Evolutionary conservation across 345 rosid genomes (phyloP), one percentile per base, ranked within the genome.

Genomic region (Firmiana major): DNA sequence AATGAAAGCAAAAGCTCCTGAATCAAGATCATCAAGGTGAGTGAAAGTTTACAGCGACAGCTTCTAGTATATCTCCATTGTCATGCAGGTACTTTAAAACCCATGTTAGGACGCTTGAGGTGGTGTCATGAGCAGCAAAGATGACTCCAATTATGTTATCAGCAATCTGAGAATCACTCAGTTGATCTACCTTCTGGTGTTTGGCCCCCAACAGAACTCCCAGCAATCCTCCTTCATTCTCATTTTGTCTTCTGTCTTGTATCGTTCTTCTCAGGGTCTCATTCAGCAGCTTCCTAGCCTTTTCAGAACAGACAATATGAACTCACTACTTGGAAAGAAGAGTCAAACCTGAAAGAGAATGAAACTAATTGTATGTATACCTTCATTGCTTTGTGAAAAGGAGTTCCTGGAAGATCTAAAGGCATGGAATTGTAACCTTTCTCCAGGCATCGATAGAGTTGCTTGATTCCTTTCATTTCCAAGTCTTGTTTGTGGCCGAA

Each of bases 351-450:
- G 19, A 22, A 72, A 58, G 36, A 58, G n/a, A 16, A n/a, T n/a
- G 9, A 16, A 31, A 6, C 3, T 38, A 26, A 24, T 43, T 74
- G 24, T 34, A 62, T 34, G 3, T 31, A 4, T 75, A 91, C 98
- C 92, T 93, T 93, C 85, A 93, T 89, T 71, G 99, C 92, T 80
- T 81, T 89, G 74, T 81, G 87, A 79, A 89, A 95, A 42, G 89
- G 92, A 59, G 99, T 95, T 77, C 97, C 96, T 0, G 94, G 97
- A 38, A 95, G 78, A 82, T 90, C 88, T 62, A 93, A 78, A 48
- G 99, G 98, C 99, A 95, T 95, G 38, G 99, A 95, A 79, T 95
- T 95, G 79, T 93, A 93, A 58, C 99, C 99, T 75, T 78, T 91
- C 79, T 93, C 97, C 34, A 95, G 83, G 63, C 87, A 78, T 22